Conservation (phyloP, 768 basidiomycete genomes). For the Lactarius vividus region DNA sequence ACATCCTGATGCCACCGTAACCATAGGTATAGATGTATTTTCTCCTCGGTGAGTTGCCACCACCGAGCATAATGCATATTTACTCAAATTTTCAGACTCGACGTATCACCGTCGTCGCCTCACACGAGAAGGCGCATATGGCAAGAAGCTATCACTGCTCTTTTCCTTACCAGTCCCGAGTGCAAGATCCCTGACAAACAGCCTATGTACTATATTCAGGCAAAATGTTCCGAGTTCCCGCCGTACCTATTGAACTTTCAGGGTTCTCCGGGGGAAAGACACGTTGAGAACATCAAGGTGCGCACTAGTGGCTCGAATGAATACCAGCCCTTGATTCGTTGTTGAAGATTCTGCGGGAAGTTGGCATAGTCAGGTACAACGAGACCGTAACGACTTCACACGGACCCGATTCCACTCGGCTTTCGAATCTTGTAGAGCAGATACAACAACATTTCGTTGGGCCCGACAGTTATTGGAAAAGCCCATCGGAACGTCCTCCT, state of each 20-base stretch:
- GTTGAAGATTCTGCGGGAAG: conserved; percentile 66
- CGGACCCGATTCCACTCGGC: conserved; percentile 48
- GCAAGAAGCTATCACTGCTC: conserved; percentile 71
- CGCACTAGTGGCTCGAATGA: background rate
- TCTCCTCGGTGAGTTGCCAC: conserved; percentile 55
- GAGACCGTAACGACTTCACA: conserved; percentile 48
- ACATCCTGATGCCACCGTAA: conserved; percentile 1
- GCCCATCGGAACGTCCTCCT: conserved; percentile 32
- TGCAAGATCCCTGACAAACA: conserved; percentile 59
- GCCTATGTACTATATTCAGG: conserved; percentile 56
- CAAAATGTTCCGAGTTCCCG: conserved; percentile 55
- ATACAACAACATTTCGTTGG: conserved; percentile 62
- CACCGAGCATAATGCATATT: background rate
- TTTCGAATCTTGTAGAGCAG: conserved; percentile 45
- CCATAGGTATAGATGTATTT: conserved; percentile 72
- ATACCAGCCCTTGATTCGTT: background rate
- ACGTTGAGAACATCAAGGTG: conserved; percentile 78
- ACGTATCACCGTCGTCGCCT: conserved; percentile 51
- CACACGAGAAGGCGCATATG: conserved; percentile 72
- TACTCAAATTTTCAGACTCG: conserved; percentile 43
- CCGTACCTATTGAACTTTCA: conserved; percentile 67
- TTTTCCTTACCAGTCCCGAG: conserved; percentile 59
- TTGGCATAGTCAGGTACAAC: conserved; percentile 55
- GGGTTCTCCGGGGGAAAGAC: conserved; percentile 65
- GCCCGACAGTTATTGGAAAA: conserved; percentile 71